Evolutionary conservation across 192 early-diverging fungal genomes (phyloP), one percentile per base, ranked within the genome.

Genomic region (Backusella westeae): DNA sequence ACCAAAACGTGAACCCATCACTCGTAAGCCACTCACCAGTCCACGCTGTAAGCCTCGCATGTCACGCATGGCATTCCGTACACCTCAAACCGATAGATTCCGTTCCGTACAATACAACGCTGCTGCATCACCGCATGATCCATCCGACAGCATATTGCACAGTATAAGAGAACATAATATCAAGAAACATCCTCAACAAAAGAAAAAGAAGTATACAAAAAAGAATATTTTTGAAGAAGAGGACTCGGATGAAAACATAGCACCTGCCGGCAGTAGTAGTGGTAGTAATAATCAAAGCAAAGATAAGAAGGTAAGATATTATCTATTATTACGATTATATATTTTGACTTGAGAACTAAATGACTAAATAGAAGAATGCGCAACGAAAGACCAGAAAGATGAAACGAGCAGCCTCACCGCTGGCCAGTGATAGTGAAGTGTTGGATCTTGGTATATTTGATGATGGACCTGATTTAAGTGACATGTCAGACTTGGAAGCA

Each of bases 391-490:
- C 53, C 19, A 56, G n/a, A 63, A 63, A 14, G 23, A 8, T 26
- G 21, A 63, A 39, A 38, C 19, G 17, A 23, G 67, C 67, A 6
- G 6, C 19, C 23, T 68, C 29, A 8, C 67, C 67, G 9, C 7
- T 32, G 14, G 26, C 70, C 49, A 71, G 65, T 67, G 78, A 79
- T 42, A 68, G 65, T 34, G 56, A 63, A 12, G 72, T 34, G 2
- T 34, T 70, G 12, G 72, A 79, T 39, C 63, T 68, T 17, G 78
- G 67, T 38, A 75, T 79, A 26, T 79, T 79, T 70, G 78, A 79
- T 38, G 78, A 79, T 46, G 78, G 78, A 52, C 72, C 78, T 41
- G 78, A 79, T 41, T 63, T 79, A 14, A 79, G 78, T 38, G 78
- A 79, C 29, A 79, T 79, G 78, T 79, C 78, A 56, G 78, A 79